Percentiles rank a stretch among this genome's conserved stretches.
phyloP scores from a whole-genome alignment of 2,329 filamentous ascomycete species.

The Talaromyces sp. region DNA sequence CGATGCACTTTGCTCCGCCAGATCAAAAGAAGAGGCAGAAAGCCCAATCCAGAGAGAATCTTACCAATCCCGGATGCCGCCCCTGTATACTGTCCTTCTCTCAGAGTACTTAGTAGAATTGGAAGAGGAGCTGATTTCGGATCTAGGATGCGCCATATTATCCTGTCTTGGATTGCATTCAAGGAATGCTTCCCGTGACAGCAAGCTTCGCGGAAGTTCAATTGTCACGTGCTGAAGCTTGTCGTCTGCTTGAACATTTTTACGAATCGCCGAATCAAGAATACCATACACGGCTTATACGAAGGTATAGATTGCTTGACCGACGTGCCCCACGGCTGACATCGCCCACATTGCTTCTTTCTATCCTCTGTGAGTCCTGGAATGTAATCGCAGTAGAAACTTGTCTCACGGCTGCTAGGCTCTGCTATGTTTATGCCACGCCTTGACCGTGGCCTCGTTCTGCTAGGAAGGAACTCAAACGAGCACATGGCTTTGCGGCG shows the following conservation, averaged over 20 bases:
- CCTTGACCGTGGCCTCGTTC: not conserved
- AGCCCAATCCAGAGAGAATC: not conserved
- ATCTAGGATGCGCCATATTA: not conserved
- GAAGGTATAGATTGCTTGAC: not conserved
- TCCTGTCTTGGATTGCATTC: conserved; percentile 1
- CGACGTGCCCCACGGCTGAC: not conserved
- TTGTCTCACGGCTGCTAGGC: not conserved
- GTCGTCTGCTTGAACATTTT: conserved; percentile 7
- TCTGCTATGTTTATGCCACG: conserved; percentile 11
- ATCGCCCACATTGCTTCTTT: conserved; percentile 1
- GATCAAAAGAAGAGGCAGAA: conserved; percentile 1
- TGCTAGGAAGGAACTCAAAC: not conserved
- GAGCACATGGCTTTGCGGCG: not conserved
- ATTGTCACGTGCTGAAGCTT: not conserved
- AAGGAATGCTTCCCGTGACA: not conserved
- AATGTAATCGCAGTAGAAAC: not conserved
- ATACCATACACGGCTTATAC: not conserved
- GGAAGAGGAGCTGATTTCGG: not conserved
- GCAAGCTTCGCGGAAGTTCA: not conserved
- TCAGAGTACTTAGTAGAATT: not conserved
- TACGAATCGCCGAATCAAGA: conserved; percentile 11
- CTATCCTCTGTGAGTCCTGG: not conserved
- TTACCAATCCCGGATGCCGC: not conserved
- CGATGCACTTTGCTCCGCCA: not conserved
- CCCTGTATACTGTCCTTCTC: not conserved